phyloP scores from a whole-genome alignment of 1,139 yeast genomes.

The Chernovozyma sophiae-reginae region DNA sequence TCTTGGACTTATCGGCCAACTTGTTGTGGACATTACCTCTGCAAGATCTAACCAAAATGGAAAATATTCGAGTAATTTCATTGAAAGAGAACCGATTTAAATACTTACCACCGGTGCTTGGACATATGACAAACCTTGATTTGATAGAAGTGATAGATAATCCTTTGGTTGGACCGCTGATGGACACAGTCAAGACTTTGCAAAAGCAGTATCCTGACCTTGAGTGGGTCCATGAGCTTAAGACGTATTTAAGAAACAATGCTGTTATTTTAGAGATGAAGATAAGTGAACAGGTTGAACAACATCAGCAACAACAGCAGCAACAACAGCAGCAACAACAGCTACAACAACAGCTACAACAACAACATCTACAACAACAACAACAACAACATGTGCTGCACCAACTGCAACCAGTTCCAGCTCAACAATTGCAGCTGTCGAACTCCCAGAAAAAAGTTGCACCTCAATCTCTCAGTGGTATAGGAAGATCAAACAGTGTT shows the following conservation, averaged over 20 bases:
- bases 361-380: conserved; percentile 8
- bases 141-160: conserved; percentile 70
- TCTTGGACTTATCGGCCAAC: conserved; percentile 66
- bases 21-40: conserved; percentile 40
- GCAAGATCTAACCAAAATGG: conserved; percentile 33
- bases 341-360: conserved; percentile 7
- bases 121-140: conserved; percentile 49
- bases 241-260: conserved; percentile 35
- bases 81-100: conserved; percentile 59
- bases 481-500: conserved; percentile 48
- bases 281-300: conserved; percentile 15
- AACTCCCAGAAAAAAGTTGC: conserved; percentile 7
- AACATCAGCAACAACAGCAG: conserved; percentile 6
- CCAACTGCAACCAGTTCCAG: conserved; percentile 8
- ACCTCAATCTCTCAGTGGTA: conserved; percentile 13
- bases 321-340: conserved; percentile 11
- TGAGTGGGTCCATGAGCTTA: conserved; percentile 56
- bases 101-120: conserved; percentile 53
- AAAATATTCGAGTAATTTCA: conserved; percentile 53
- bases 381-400: conserved; percentile 11
- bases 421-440: conserved; percentile 8
- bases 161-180: conserved; percentile 54
- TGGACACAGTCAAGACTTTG: conserved; percentile 29
- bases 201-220: conserved; percentile 38
- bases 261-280: conserved; percentile 22